These are phyloP conservation scores for Melanogaster broomeanus DNA, from an alignment of 768 basidiomycete species.

Conservation along the genomic window DNA sequence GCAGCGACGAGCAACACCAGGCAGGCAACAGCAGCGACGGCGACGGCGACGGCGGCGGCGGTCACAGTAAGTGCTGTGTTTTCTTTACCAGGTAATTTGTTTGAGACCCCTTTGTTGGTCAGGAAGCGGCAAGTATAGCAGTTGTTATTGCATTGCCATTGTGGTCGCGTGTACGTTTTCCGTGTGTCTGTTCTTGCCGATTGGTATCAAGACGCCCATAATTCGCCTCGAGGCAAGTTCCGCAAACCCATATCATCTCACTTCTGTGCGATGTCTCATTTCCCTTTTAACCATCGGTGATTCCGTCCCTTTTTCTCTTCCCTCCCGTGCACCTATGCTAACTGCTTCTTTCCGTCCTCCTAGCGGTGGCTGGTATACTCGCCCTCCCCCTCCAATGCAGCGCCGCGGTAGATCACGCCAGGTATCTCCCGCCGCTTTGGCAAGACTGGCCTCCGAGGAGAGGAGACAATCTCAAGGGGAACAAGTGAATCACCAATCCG, in stretches of 20 bases:
- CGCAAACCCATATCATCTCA: conserved; percentile 6
- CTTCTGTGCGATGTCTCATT: conserved; percentile 6
- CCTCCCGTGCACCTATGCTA: conserved; percentile 17
- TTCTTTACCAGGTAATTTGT: too few relatives aligned
- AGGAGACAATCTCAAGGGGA: conserved; percentile 25
- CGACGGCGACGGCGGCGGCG: neutral
- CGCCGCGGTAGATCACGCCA: conserved; percentile 44
- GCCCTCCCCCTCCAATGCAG: conserved; percentile 27
- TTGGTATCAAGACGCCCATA: conserved; percentile 14
- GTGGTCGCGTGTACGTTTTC: neutral
- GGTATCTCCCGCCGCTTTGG: conserved; percentile 44
- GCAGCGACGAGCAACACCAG: too few relatives aligned
- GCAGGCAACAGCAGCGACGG: too few relatives aligned
- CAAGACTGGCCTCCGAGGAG: conserved; percentile 45
- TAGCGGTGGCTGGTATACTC: conserved; percentile 22
- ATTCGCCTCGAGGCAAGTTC: conserved; percentile 22
- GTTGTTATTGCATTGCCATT: neutral
- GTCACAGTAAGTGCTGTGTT: neutral
- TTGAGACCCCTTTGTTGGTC: neutral
- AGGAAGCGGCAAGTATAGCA: neutral
- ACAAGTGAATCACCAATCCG: neutral
- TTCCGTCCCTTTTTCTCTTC: conserved; percentile 7
- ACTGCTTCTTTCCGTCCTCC: conserved; percentile 24
- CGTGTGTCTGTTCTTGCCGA: neutral
- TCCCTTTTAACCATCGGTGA: conserved; percentile 15